Conservation (phyloP, 495 filamentous ascomycete species). For the Penicillium crystallinum region DNA sequence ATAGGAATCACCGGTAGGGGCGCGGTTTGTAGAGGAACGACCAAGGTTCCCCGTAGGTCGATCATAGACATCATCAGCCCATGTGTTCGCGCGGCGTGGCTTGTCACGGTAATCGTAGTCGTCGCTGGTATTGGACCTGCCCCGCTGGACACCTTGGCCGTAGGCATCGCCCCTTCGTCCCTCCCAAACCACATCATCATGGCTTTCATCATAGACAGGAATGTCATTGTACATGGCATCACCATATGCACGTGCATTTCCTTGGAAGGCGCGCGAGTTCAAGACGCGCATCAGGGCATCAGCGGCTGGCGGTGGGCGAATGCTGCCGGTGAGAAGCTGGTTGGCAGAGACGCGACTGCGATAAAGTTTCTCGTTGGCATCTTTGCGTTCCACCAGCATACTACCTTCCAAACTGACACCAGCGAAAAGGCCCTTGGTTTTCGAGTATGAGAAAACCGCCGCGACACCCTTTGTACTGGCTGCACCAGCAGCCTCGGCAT, state of each 20-base stretch:
- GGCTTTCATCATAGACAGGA: constrained; percentile 81
- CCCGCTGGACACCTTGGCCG: constrained; percentile 63
- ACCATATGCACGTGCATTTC: constrained; percentile 43
- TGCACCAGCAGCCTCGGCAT: constrained; percentile 93
- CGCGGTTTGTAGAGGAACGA: constrained; percentile 47
- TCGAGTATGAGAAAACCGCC: constrained; percentile 91
- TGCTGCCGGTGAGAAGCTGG: constrained; percentile 70
- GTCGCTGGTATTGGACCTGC: constrained; percentile 48
- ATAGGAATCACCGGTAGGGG: constrained; percentile 43
- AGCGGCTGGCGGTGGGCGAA: constrained; percentile 75
- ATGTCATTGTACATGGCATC: constrained; percentile 91
- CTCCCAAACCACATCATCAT: constrained; percentile 93
- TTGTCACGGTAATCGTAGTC: constrained; percentile 59
- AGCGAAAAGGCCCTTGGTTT: constrained; percentile 95
- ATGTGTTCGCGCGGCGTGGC: constrained; percentile 70
- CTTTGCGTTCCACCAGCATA: constrained; percentile 84
- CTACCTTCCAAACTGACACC: constrained; percentile 92
- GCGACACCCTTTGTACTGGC: constrained; percentile 86
- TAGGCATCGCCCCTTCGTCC: constrained; percentile 68
- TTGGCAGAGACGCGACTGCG: constrained; percentile 72
- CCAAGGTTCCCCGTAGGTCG: constrained; percentile 46
- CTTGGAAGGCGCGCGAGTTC: constrained; percentile 77
- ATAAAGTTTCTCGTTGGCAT: constrained; percentile 96
- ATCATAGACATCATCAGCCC: constrained; percentile 88
- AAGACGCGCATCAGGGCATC: constrained; percentile 79